These are phyloP conservation scores for Pichia sp. DNA, from an alignment of 1,139 yeast species.

Conservation along the genomic window DNA sequence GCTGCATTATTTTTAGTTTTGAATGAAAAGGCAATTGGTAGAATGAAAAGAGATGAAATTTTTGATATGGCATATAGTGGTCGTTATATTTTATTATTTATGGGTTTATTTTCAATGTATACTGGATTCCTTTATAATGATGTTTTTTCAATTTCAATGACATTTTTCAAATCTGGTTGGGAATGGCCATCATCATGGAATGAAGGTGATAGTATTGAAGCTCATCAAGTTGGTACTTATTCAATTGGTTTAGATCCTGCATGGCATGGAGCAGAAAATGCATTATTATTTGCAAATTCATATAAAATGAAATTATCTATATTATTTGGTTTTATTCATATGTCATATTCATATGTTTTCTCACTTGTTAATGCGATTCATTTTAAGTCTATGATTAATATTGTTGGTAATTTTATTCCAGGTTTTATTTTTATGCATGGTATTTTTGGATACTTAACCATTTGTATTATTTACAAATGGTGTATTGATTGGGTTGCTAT, in stretches of 20 bases:
- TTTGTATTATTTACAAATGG: constrained; percentile 76
- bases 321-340: constrained; percentile 72
- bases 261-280: constrained; percentile 82
- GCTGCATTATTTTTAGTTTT: constrained; percentile 55
- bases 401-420: constrained; percentile 72
- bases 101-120: constrained; percentile 76
- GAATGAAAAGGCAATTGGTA: constrained; percentile 53
- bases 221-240: constrained; percentile 52
- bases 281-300: constrained; percentile 66
- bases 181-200: constrained; percentile 58
- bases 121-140: constrained; percentile 76
- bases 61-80: constrained; percentile 79
- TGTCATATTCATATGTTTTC: constrained; percentile 67
- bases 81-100: constrained; percentile 62
- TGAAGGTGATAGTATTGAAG: constrained; percentile 53
- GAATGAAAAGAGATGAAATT: constrained; percentile 67
- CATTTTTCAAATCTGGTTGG: constrained; percentile 70
- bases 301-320: constrained; percentile 79
- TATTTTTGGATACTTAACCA: constrained; percentile 69
- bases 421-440: constrained; percentile 79
- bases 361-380: constrained; percentile 60
- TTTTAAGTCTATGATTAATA: constrained; percentile 56
- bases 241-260: constrained; percentile 66
- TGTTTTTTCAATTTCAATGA: constrained; percentile 71
- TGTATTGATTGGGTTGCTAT: constrained; percentile 68